Evolutionary conservation across 148 eudicot genomes (phyloP), one percentile per base, ranked within the genome.

Genomic region (Tetragonia tetragonoides): DNA sequence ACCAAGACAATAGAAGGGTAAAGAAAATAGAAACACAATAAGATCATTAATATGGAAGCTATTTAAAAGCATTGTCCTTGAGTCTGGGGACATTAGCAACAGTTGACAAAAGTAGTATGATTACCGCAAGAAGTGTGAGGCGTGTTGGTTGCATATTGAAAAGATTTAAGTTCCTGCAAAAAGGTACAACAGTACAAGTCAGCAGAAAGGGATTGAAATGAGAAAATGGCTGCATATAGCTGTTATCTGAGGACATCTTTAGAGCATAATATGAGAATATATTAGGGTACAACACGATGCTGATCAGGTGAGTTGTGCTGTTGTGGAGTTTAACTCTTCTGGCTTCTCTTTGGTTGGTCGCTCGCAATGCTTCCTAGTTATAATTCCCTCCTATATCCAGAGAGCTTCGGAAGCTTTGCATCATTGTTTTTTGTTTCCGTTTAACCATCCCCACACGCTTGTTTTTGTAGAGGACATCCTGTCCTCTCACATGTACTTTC

Each of bases 111-210:
- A 73, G 54, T 57, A 57, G 51, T 38, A 10, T 73, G 44, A 24
- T 88, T 86, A 96, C 99, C 87, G 95, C 93, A 54, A 84, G 75
- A 57, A 96, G 89, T 81, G 86, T 87, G 81, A 86, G 80, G 75
- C 60, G 47, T 73, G 81, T 56, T 72, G 87, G 88, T 81, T 89
- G 89, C 75, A 83, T 87, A 86, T 91, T 87, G 53, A 96, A 81
- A 79, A 89, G 82, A 81, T 87, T 87, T 70, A 96, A 78, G 75
- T 89, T 89, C 88, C 99, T 93, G 91, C 84, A 87, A 37, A 63
- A 42, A 68, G 9, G 66, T 73, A 40, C 39, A 10, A 69, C 23
- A 0, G 34, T 28, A 28, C 34, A 28, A 28, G n/a, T 40, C 69
- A 9, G 64, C 62, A 51, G 24, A 73, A 69, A 80, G 64, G 64